These are phyloP conservation scores for Saturnispora dispora DNA, from an alignment of 805 yeast genomes.

Conservation along the genomic window DNA sequence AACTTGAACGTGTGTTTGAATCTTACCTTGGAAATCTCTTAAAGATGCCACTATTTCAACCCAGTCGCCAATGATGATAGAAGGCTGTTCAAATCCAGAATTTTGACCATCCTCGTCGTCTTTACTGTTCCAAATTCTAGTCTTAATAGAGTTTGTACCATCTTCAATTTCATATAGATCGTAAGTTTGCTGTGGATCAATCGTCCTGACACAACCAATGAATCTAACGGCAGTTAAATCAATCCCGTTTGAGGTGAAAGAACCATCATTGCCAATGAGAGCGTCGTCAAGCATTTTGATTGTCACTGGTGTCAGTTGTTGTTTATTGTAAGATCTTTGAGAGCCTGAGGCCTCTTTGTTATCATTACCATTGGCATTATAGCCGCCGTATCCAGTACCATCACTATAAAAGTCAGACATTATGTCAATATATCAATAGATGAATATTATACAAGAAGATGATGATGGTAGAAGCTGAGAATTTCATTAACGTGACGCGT, in stretches of 20 bases:
- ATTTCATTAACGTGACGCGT: background rate
- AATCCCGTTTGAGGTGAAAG: constrained; percentile 48
- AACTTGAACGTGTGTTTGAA: constrained; percentile 54
- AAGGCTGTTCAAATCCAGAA: constrained; percentile 18
- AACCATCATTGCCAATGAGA: constrained; percentile 59
- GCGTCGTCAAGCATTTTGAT: constrained; percentile 57
- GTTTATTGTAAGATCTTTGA: constrained; percentile 20
- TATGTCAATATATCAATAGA: constrained; percentile 14
- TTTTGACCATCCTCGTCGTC: constrained; percentile 51
- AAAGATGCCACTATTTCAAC: constrained; percentile 50
- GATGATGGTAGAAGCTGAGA: background rate
- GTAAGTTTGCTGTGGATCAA: constrained; percentile 46
- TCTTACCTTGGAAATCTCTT: constrained; percentile 53
- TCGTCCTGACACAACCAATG: constrained; percentile 63
- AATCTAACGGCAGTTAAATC: constrained; percentile 56
- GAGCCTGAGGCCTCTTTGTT: constrained; percentile 16
- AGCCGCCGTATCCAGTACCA: constrained; percentile 32
- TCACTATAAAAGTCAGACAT: constrained; percentile 22
- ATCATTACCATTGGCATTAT: constrained; percentile 16
- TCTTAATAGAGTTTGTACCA: constrained; percentile 62
- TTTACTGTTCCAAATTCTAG: constrained; percentile 52
- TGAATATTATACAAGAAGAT: background rate
- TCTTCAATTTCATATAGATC: constrained; percentile 59
- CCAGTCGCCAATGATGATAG: constrained; percentile 42
- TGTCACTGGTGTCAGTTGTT: constrained; percentile 54